A percentile compares a stretch with the other conserved stretches of the same genome.
Evolutionary conservation across 1,284 basidiomycete genomes (phyloP).

Genomic region (Pseudozyma thailandica): DNA sequence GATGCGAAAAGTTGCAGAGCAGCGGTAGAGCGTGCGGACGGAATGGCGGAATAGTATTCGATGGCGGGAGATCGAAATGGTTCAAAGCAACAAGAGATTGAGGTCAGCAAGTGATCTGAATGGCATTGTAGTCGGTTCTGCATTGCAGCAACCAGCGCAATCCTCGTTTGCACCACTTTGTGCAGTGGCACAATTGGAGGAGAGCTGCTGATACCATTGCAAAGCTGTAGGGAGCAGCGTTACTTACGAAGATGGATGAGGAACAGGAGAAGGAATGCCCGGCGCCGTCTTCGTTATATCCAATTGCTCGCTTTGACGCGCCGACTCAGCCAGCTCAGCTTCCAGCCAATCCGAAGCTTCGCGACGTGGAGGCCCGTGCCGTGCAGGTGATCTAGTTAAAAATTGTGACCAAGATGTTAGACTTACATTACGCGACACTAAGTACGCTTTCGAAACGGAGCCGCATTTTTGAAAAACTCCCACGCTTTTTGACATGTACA

Average conservation of each 20-base stretch:
- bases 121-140: not conserved
- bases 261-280: constrained; percentile 2
- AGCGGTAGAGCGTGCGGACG: not conserved
- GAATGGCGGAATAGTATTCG: not conserved
- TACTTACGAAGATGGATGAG: constrained; percentile 50
- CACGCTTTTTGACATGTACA: too few species aligned
- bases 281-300: constrained; percentile 13
- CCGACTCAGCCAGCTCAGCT: constrained; percentile 17
- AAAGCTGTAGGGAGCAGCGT: constrained; percentile 13
- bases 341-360: not conserved
- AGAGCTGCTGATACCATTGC: not conserved
- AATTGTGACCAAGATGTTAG: constrained; percentile 6
- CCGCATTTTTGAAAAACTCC: constrained; percentile 5
- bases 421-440: not conserved
- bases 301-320: not conserved
- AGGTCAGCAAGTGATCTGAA: not conserved
- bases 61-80: not conserved
- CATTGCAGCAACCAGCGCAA: not conserved
- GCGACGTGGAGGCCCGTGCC: constrained; percentile 39
- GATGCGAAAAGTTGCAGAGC: constrained; percentile 16
- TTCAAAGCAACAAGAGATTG: not conserved
- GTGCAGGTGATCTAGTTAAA: constrained; percentile 8
- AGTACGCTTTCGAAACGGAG: not conserved
- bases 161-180: not conserved
- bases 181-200: too few species aligned